Evolutionary conservation across 1,139 yeast genomes (phyloP).

Genomic region (Suhomyces chickasaworum): DNA sequence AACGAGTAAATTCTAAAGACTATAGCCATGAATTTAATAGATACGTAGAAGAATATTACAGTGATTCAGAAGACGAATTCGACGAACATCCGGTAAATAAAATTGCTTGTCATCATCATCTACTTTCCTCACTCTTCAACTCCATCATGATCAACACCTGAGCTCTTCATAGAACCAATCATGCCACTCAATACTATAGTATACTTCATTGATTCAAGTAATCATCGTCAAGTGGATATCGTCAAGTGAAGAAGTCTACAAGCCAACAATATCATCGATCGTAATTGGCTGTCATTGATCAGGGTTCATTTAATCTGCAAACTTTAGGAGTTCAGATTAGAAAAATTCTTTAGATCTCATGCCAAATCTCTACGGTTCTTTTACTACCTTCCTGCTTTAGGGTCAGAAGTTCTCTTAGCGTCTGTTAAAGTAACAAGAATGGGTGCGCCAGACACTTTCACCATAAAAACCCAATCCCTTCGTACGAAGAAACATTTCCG

Average conservation of each 20-base stretch:
- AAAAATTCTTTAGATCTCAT: no score
- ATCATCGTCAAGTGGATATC: no score
- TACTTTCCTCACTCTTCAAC: constrained; percentile 62
- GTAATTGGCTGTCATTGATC: no score
- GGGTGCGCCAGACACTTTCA: constrained; percentile 66
- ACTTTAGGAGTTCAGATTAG: no score
- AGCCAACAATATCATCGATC: no score
- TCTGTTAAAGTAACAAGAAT: constrained; percentile 56
- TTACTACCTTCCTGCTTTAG: constrained; percentile 6
- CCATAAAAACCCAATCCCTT: constrained; percentile 50
- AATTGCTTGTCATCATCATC: constrained; percentile 37
- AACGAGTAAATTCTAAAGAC: constrained; percentile 14
- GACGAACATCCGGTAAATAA: constrained; percentile 30
- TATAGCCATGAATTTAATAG: neutral
- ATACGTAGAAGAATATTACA: neutral
- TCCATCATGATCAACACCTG: constrained; percentile 77
- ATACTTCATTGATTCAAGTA: no score
- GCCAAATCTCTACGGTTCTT: neutral
- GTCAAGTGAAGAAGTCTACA: no score
- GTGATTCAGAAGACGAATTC: neutral
- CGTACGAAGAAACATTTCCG: constrained; percentile 39
- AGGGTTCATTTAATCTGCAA: no score
- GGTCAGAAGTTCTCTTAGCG: constrained; percentile 54
- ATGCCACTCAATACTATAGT: no score
- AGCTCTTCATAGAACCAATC: no score